phyloP scores from a whole-genome alignment of 2,329 filamentous ascomycete species.

The Ceratocystiopsis minuta region DNA sequence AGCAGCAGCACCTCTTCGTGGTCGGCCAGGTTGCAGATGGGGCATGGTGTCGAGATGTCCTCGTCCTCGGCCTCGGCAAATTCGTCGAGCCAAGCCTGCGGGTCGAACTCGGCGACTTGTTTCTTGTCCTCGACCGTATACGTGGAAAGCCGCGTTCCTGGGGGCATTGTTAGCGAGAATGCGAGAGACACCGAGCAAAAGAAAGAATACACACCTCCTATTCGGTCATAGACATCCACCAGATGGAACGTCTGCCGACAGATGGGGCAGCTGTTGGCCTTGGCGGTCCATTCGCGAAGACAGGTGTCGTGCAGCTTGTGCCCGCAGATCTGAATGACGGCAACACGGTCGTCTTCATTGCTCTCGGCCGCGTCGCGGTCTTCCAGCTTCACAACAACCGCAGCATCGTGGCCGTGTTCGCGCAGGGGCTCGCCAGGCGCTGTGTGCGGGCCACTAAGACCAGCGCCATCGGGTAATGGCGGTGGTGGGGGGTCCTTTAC shows the following conservation, averaged over 20 bases:
- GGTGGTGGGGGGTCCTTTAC: conserved; percentile 10
- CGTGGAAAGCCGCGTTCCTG: conserved; percentile 36
- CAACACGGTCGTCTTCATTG: conserved; percentile 27
- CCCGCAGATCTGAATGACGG: conserved; percentile 56
- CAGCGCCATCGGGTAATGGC: conserved; percentile 2
- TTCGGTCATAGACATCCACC: conserved; percentile 63
- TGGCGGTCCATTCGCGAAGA: conserved; percentile 83
- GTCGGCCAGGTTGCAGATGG: conserved; percentile 65
- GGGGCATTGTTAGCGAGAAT: background rate
- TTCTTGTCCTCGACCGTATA: conserved; percentile 63
- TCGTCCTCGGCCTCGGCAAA: conserved; percentile 58
- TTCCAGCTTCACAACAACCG: background rate
- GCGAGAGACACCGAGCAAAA: background rate
- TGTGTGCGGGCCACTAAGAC: conserved; percentile 1
- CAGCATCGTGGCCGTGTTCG: background rate
- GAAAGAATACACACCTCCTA: conserved; percentile 42
- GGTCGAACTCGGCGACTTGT: conserved; percentile 78
- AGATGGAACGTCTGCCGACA: conserved; percentile 83
- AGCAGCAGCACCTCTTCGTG: conserved; percentile 72
- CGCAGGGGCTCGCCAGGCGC: background rate
- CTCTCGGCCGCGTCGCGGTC: background rate
- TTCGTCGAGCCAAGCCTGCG: conserved; percentile 54
- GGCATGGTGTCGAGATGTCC: conserved; percentile 56
- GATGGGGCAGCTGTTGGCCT: conserved; percentile 95
- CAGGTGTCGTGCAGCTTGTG: conserved; percentile 89